Conservation (phyloP, 495 filamentous ascomycete species). For the Penicillium silybi region DNA sequence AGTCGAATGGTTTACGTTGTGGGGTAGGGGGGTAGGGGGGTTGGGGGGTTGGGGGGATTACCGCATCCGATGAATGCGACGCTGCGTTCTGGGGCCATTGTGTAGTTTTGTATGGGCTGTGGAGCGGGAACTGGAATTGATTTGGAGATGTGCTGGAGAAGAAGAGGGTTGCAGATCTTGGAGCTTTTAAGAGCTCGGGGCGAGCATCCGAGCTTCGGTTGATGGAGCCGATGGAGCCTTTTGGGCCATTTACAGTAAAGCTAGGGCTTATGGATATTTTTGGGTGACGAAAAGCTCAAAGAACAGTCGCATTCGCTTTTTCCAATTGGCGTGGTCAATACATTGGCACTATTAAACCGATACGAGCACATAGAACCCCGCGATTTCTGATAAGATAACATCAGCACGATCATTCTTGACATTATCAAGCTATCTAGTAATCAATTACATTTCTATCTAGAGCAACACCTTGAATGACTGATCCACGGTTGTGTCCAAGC, state of each 20-base stretch:
- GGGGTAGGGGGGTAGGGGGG: neutral
- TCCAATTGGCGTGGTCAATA: too few species aligned
- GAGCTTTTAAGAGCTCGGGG: neutral
- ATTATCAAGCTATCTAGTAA: neutral
- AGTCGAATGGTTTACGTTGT: neutral
- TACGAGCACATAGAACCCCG: too few species aligned
- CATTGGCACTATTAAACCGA: too few species aligned
- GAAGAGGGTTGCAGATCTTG: neutral
- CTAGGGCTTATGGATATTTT: neutral
- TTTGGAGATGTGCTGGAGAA: neutral
- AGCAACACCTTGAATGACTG: slow-evolving; percentile 8
- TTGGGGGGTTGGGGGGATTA: neutral
- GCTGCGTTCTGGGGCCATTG: slow-evolving; percentile 1
- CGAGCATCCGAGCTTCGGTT: neutral
- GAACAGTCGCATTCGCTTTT: too few species aligned
- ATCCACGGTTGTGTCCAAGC: slow-evolving; percentile 33
- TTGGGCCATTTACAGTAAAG: neutral
- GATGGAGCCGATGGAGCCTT: neutral
- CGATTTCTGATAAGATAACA: too few species aligned
- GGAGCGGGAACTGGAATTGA: neutral
- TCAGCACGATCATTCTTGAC: neutral
- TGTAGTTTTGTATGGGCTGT: neutral
- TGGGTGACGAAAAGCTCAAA: neutral
- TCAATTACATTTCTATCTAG: neutral
- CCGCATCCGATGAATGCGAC: slow-evolving; percentile 28